Base-by-base conservation (phyloP, 331 rosid species). In the Malus hybrid region DNA sequence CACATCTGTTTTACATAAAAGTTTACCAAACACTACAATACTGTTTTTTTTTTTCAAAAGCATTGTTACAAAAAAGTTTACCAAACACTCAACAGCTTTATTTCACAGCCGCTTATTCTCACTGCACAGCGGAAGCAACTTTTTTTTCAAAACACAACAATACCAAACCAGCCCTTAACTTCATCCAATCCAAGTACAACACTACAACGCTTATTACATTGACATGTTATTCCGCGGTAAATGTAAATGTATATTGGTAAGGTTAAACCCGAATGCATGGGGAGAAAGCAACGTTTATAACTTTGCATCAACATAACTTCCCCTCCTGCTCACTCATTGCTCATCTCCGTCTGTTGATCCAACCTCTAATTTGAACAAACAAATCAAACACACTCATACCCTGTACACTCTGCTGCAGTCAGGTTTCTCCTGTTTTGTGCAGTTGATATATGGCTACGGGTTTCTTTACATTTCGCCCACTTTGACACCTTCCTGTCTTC, bases 391-490 rank as follows among this genome's bases (percentile, higher is more conserved):
- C 87, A 88, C 74, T 90, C 96, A 48, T 82, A 85, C 34, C 90
- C 87, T 76, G 84, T 73, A 84, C 87, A 83, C 75, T 90, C 96
- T 5, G 87, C 74, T 11, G 82, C 28, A n/a, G 29, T 67, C 72
- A 83, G 32, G 75, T 75, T 87, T 87, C 90, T 86, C 84, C 86
- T 84, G 88, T 71, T 86, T 65, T 83, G 97, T 2, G 83, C 29
- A n/a, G 80, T 67, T 34, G 88, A 74, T 62, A 88, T 79, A 39
- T 90, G 93, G 82, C 89, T 81, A 74, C 79, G 94, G 11, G 75
- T 85, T 75, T 94, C 99, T 86, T 84, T 95, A 83, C 92, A 87
- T 81, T 90, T 92, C 2, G 71, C 75, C 86, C 93, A 85, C 83
- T 85, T 90, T 18, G 87, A 72, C 32, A 81, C 68, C 88, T 84